Evolutionary conservation across 163 green algal species (phyloP).

Genomic region (Chlamydomonas reinhardtii): DNA sequence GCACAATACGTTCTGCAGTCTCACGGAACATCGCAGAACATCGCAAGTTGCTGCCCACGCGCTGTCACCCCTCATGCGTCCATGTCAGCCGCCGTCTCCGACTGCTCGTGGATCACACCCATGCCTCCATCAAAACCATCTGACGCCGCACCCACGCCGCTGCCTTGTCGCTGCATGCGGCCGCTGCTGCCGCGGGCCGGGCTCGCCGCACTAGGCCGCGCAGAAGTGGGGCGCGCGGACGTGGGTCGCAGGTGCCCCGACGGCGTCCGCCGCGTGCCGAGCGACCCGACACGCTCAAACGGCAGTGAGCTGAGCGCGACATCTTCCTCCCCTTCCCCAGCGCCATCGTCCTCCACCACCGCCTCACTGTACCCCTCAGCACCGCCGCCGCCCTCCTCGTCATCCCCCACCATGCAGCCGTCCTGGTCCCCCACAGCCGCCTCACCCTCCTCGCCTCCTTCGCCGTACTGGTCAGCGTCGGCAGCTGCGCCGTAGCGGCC

Average conservation of each 20-base stretch:
- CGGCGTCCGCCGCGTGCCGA: neutral
- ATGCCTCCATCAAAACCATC: slow-evolving; percentile 12
- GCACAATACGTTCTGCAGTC: no score
- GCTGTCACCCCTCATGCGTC: no score
- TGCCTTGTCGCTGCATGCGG: neutral
- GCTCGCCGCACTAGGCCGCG: neutral
- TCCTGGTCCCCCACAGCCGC: neutral
- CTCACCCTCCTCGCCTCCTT: neutral
- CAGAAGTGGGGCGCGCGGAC: slow-evolving; percentile 26
- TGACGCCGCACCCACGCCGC: neutral
- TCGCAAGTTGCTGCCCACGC: no score
- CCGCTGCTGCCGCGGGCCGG: neutral
- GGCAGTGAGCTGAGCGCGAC: neutral
- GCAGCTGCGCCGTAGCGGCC: neutral
- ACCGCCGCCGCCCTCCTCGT: neutral
- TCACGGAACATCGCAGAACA: no score
- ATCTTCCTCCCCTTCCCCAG: neutral
- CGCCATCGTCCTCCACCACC: neutral
- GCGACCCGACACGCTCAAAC: neutral
- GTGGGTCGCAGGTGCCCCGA: neutral
- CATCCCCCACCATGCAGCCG: neutral
- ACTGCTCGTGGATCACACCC: slow-evolving; percentile 30
- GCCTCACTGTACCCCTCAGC: no score
- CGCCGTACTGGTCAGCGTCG: neutral
- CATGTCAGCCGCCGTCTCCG: neutral